Evolutionary conservation across 441 rosid genomes (phyloP), one percentile per base, ranked within the genome.

Genomic region (Pelargonium fulgidum): DNA sequence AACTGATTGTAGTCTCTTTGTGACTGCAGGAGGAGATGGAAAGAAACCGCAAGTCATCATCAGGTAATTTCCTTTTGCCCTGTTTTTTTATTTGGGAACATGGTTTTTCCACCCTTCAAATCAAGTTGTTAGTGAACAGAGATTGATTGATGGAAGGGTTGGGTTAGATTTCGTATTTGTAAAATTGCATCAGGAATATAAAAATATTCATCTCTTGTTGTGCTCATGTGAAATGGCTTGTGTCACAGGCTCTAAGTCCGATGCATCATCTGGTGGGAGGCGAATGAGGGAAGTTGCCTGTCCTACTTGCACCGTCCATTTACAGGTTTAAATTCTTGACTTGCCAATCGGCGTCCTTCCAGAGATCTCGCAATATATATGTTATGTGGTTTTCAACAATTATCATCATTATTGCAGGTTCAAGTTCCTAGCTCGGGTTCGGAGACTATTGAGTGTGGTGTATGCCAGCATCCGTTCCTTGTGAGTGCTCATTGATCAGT

Each of bases 351-450:
- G 20, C 22, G 13, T 19, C 26, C 26, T 10, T 0, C 16, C 14
- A 1, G 13, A 29, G 33, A 48, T 29, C 17, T 47, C 20, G 8
- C 7, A 14, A 11, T 13, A 7, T 20, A n/a, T n/a, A 4, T 8
- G 12, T 12, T 56, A 14, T 41, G 19, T 54, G 45, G 7, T 56
- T 16, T 41, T 62, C 22, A 7, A 20, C 24, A 22, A 45, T 58
- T 5, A 39, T 29, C 16, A 52, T 65, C 64, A 41, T 66, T 62
- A 16, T 71, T 80, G 76, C 89, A 94, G 98, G 99, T 94, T 66
- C 99, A 94, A 80, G 96, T 94, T 75, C 99, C 99, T 47, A 82
- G 82, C 87, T 92, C 98, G 14, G 98, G 99, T 72, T 94, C 98
- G 29, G 97, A 94, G 84, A 92, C 96, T 39, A 90, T 94, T 29